Evolutionary conservation across 805 yeast species (phyloP).

Genomic region (Saccharomycopsis selenospora): DNA sequence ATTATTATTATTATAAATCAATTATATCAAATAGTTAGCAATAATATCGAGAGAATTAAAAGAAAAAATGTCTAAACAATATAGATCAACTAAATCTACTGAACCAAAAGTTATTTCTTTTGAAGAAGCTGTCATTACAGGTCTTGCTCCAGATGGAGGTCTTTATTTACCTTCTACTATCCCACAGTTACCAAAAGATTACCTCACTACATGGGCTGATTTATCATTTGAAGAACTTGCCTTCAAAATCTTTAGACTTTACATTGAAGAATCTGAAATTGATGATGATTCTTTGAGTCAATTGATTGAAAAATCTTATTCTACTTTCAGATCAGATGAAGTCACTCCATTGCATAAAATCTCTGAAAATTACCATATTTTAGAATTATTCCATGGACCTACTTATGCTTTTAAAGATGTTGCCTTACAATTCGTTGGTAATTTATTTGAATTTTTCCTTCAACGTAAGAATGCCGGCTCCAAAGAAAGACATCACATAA

Average conservation of each 20-base stretch:
- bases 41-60: too few species aligned
- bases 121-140: conserved; percentile 80
- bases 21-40: too few species aligned
- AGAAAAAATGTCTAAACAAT: conserved; percentile 45
- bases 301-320: conserved; percentile 66
- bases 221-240: conserved; percentile 83
- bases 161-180: conserved; percentile 80
- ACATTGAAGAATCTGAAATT: conserved; percentile 67
- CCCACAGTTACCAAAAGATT: conserved; percentile 55
- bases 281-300: conserved; percentile 56
- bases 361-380: conserved; percentile 59
- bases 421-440: conserved; percentile 96
- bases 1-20: too few species aligned
- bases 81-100: conserved; percentile 75
- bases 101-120: conserved; percentile 49
- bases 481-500: conserved; percentile 64
- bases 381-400: conserved; percentile 98
- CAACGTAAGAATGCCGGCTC: conserved; percentile 58
- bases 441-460: conserved; percentile 88
- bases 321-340: conserved; percentile 82
- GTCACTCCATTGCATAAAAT: conserved; percentile 75
- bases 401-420: conserved; percentile 99
- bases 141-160: conserved; percentile 96
- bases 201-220: conserved; percentile 61
- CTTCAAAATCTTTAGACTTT: conserved; percentile 73